Base-by-base conservation (phyloP, 2,329 filamentous ascomycete genomes). In the Talaromyces amestolkiae region DNA sequence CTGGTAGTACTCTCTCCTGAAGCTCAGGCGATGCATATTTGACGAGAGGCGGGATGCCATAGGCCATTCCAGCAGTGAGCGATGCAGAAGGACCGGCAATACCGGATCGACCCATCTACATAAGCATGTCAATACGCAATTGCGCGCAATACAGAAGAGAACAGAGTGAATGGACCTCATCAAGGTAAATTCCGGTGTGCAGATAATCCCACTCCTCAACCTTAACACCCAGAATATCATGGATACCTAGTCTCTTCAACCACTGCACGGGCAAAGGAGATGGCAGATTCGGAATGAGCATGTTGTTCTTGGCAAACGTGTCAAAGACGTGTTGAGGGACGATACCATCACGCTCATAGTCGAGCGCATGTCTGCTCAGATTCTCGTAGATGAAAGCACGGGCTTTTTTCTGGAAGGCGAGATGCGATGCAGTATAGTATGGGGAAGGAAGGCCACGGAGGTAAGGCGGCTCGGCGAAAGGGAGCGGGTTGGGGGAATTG, bases 151-250 rank as follows among this genome's bases (percentile, higher is more conserved):
- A n/a, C 27, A 13, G 3, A 33, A 33, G 10, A 7, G 3, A 58
- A 37, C 22, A 35, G 19, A 6, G 9, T 5, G 39, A 17, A 70
- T 19, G 9, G 19, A 85, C 82, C 78, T 91, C 90, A 71, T 92
- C 89, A 3, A 80, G 78, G 72, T 89, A 92, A 60, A 93, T 92
- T 63, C 87, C 81, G 0, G 84, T 86, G 72, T 93, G 89, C 10
- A 91, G 80, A 69, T 89, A 88, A 71, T 91, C 89, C 79, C 88
- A 93, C 31, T 93, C 88, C 72, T 92, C 89, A 1, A 93, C 85
- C 69, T 86, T 87, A 0, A 84, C 85, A 1, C 89, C 89, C 0
- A 89, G 79, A 47, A 93, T 85, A 70, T 90, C 85, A 65, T 87
- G 79, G 54, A 92, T 87, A 0, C 87, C 89, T 19, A 89, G 72